Conservation (phyloP, 257 asterid genomes). For the Scutellaria baicalensis region DNA sequence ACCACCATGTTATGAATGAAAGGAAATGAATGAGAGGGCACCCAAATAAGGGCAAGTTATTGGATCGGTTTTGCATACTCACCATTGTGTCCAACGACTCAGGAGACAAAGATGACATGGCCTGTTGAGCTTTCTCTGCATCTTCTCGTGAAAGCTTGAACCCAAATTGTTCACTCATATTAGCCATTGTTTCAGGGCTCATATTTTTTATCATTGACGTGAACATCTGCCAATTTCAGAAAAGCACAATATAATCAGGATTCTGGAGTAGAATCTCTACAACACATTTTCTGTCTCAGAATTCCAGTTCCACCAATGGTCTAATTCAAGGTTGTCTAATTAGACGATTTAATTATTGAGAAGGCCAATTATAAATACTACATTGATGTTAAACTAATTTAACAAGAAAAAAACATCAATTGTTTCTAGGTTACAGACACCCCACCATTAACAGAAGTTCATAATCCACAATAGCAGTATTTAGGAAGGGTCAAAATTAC, state of each 20-base stretch:
- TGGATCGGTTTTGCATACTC: neutral
- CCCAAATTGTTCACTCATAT: conserved; percentile 94
- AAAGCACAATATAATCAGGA: conserved; percentile 9
- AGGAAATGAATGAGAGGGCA: neutral
- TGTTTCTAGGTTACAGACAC: neutral
- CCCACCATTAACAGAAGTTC: neutral
- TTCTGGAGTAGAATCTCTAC: neutral
- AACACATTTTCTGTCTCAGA: neutral
- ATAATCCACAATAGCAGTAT: neutral
- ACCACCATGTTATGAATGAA: neutral
- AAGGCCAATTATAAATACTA: neutral
- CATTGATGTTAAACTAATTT: neutral
- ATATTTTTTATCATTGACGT: conserved; percentile 82
- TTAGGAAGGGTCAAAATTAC: neutral
- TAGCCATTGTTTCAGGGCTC: conserved; percentile 94
- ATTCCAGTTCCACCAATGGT: neutral
- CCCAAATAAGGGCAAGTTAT: neutral
- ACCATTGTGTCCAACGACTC: conserved; percentile 94
- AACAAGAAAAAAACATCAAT: neutral
- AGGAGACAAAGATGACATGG: conserved; percentile 92
- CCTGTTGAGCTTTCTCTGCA: conserved; percentile 98
- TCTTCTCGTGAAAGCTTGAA: conserved; percentile 84
- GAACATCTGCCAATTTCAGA: conserved; percentile 63
- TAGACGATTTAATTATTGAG: neutral
- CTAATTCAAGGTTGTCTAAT: neutral